A percentile compares a stretch with the other conserved stretches of the same genome.
Conservation (phyloP, 2,329 filamentous ascomycete species). For the Hirsutella thompsonii region DNA sequence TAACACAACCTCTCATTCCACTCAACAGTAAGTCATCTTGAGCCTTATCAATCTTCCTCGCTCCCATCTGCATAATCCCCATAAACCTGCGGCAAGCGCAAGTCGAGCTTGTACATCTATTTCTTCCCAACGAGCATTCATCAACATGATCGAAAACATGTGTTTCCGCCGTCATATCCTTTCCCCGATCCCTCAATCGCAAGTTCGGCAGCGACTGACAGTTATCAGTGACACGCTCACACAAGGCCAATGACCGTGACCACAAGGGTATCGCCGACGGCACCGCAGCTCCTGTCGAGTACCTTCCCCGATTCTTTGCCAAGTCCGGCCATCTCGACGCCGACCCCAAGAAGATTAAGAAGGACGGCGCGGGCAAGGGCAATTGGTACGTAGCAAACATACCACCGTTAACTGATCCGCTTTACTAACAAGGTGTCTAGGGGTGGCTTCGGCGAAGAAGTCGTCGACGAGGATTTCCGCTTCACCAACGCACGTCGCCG, state of each 20-base stretch:
- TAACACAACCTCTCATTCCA: neutral
- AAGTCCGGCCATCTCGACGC: conserved; percentile 70
- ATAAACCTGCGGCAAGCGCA: too few species aligned
- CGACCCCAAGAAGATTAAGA: conserved; percentile 92
- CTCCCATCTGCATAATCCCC: too few species aligned
- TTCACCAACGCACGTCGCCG: conserved; percentile 78
- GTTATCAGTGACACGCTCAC: conserved; percentile 80
- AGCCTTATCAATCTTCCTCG: too few species aligned
- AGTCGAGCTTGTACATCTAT: too few species aligned
- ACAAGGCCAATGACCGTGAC: conserved; percentile 91
- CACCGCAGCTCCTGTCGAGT: conserved; percentile 53
- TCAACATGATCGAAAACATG: too few species aligned
- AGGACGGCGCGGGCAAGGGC: conserved; percentile 82
- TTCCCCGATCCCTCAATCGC: too few species aligned
- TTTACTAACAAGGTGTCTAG: too few species aligned
- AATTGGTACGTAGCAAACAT: conserved; percentile 95
- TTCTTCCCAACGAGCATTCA: too few species aligned
- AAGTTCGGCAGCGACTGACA: neutral
- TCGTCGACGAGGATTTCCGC: conserved; percentile 72
- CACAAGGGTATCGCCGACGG: conserved; percentile 69
- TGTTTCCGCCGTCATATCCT: too few species aligned
- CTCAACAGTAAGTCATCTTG: conserved; percentile 6
- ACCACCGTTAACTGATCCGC: too few species aligned
- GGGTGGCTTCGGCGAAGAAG: conserved; percentile 74
- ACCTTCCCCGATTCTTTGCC: conserved; percentile 83